Conservation (phyloP, 2,329 filamentous ascomycete species). For the Stachybotrys elegans region DNA sequence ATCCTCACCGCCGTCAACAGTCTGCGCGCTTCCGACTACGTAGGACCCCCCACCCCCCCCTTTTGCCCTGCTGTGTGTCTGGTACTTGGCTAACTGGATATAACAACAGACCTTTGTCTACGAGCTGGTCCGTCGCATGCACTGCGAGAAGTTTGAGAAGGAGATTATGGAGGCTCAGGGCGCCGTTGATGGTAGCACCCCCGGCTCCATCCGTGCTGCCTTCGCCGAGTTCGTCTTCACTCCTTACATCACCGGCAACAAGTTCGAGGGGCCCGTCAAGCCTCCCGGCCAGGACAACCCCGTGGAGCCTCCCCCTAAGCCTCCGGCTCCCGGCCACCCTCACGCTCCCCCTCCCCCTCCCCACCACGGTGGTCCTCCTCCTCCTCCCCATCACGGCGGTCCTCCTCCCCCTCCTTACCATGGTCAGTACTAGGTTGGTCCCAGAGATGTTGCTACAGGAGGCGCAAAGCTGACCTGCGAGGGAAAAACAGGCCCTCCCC, state of each 20-base stretch:
- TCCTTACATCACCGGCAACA: constrained; percentile 21
- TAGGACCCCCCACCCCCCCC: constrained; percentile 11
- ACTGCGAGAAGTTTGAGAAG: constrained; percentile 17
- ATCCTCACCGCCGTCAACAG: constrained; percentile 23
- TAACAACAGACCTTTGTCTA: constrained; percentile 16
- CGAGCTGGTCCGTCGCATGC: constrained; percentile 21
- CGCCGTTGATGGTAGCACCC: constrained; percentile 20
- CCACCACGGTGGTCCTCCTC: no score
- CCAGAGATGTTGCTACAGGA: no score
- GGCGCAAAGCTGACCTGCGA: no score
- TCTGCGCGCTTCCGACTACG: constrained; percentile 20
- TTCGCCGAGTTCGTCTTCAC: constrained; percentile 20
- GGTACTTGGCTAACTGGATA: neutral
- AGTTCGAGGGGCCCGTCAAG: constrained; percentile 15
- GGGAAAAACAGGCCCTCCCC: no score
- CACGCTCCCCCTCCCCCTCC: no score
- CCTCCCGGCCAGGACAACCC: neutral
- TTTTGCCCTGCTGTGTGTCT: neutral
- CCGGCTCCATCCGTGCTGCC: constrained; percentile 18
- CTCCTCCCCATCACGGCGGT: no score
- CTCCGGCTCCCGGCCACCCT: no score
- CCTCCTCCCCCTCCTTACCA: no score
- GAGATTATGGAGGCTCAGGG: constrained; percentile 23
- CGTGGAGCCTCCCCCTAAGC: constrained; percentile 4
- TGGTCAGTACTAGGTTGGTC: no score